Evolutionary conservation across 208 protist species (phyloP), one percentile per base, ranked within the genome.

Genomic region (Crithidia thermophila): DNA sequence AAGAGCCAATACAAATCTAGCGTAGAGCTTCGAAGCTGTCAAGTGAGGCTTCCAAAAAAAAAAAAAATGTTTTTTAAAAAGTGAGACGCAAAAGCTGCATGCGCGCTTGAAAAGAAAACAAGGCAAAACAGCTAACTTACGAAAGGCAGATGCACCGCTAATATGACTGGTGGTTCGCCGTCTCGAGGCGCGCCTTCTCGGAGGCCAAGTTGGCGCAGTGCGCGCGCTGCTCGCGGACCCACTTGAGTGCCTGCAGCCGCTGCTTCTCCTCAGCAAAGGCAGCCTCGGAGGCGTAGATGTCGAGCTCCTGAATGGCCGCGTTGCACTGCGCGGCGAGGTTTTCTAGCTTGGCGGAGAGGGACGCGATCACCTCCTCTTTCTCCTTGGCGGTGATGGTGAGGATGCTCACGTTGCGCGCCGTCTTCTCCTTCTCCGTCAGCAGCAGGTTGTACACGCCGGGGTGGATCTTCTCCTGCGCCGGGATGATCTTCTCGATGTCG

Each of bases 391-490:
- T 68, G 33, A 87, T 88, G 58, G 88, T 86, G 23, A 93, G 72
- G 25, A 88, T 73, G 56, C 85, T 88, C 13, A 95, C 83, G 45
- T 72, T 82, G 49, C 81, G 80, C 36, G 82, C 59, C 21, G 80
- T 65, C 66, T 72, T 79, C 75, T 95, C 85, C 61, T 93, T 90
- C 49, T 95, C 87, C 13, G 73, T 81, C 6, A 91, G 76, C 21
- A 95, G 77, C 42, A 95, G 59, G 60, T 93, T 95, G 73, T 95
- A 92, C 20, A 95, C 80, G 18, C 81, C 87, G 36, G 90, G 87
- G 67, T 95, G 90, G 27, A 91, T 79, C 69, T 84, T 87, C 65
- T 95, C 90, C 67, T 95, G 82, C 9, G 90, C 74, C 3, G 90
- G 90, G 28, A 93, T 90, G 51, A 95, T 93, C 34, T 66, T 68